Conservation (phyloP, 2,329 filamentous ascomycete species). For the Alternaria brassicicola region DNA sequence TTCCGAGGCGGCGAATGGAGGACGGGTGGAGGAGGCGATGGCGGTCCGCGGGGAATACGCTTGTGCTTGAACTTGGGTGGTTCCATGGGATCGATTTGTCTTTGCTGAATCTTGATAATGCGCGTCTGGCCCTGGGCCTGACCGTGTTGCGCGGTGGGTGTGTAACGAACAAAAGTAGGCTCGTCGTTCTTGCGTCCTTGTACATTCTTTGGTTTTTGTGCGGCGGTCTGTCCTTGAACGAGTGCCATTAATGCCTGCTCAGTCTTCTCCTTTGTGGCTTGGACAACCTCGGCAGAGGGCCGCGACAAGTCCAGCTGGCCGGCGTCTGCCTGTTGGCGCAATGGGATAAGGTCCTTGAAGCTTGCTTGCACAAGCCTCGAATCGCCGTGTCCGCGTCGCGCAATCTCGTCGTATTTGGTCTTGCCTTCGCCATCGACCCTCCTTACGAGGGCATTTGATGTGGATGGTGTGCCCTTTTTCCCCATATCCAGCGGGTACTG, state of each 20-base stretch:
- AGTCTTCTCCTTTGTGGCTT: slow-evolving; percentile 83
- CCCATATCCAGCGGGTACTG: slow-evolving; percentile 98
- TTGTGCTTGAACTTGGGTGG: slow-evolving; percentile 99
- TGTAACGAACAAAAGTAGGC: slow-evolving; percentile 93
- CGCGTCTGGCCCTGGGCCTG: slow-evolving; percentile 84
- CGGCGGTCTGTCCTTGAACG: slow-evolving; percentile 82
- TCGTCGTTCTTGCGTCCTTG: slow-evolving; percentile 80
- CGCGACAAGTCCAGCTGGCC: slow-evolving; percentile 88
- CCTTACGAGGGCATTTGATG: slow-evolving; percentile 87
- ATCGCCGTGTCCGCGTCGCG: slow-evolving; percentile 83
- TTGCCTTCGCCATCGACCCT: slow-evolving; percentile 91
- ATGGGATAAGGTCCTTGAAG: slow-evolving; percentile 94
- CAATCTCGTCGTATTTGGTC: slow-evolving; percentile 95
- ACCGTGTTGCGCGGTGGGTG: slow-evolving; percentile 96
- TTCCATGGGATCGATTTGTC: slow-evolving; percentile 93
- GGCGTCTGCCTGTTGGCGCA: slow-evolving; percentile 89
- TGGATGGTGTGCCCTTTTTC: slow-evolving; percentile 64
- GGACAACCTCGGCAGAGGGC: slow-evolving; percentile 83
- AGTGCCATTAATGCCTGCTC: slow-evolving; percentile 82
- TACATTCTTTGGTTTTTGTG: slow-evolving; percentile 95
- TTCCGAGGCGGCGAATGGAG: slow-evolving; percentile 96
- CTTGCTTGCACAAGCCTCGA: slow-evolving; percentile 88
- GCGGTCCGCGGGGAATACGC: slow-evolving; percentile 92
- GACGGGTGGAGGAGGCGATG: slow-evolving; percentile 88
- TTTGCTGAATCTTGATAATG: slow-evolving; percentile 97